Evolutionary conservation across 2,329 filamentous ascomycete species (phyloP).

Genomic region (Diaporthe nobilis): DNA sequence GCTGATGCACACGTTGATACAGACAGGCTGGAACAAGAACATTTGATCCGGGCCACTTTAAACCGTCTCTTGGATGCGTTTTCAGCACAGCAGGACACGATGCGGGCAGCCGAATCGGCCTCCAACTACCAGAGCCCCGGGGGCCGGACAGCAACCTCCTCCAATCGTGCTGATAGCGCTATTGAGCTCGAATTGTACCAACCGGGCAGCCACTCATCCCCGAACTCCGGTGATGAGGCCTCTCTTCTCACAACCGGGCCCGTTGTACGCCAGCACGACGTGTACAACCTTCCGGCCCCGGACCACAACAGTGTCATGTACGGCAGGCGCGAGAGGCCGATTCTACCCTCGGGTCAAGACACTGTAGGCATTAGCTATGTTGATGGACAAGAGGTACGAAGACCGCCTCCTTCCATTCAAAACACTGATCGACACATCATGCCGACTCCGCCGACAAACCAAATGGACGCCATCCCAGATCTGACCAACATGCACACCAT

Average conservation of each 20-base stretch:
- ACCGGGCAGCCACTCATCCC: neutral
- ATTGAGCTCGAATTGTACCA: neutral
- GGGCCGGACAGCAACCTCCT: neutral
- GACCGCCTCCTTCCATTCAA: no score
- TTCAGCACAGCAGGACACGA: neutral
- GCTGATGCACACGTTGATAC: no score
- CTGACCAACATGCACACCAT: constrained; percentile 42
- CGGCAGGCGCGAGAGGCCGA: neutral
- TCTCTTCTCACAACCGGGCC: rapidly evolving
- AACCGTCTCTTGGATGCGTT: neutral
- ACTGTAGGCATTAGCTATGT: no score
- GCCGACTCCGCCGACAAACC: neutral
- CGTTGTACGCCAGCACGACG: neutral
- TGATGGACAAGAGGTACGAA: neutral
- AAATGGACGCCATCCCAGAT: neutral
- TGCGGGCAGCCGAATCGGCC: neutral
- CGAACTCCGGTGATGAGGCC: neutral
- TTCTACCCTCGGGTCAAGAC: neutral
- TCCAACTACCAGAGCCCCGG: neutral
- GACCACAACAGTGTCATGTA: neutral
- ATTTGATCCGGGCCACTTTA: neutral
- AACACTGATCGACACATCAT: neutral
- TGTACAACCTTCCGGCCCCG: neutral
- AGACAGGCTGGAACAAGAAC: neutral
- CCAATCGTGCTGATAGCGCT: neutral